Evolutionary conservation across 345 rosid species (phyloP), one percentile per base, ranked within the genome.

Genomic region (Hirschfeldia incana): DNA sequence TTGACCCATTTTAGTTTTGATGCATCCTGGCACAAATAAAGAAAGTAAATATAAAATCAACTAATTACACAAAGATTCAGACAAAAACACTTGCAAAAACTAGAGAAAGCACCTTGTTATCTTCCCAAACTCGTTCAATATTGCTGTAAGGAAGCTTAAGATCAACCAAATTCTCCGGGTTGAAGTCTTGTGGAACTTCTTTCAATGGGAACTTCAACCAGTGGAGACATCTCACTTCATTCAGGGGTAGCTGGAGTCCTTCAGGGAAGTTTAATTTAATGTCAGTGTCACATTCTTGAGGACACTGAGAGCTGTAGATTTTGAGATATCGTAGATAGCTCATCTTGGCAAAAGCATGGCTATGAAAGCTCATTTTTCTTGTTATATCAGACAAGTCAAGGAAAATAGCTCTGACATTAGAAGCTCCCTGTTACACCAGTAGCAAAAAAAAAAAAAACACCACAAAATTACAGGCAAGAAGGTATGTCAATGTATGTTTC

Each of bases 111-210:
- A 85, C 85, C 82, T 80, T 76, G 13, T 17, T 33, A 57, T 36
- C 72, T 1, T 67, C 55, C 85, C 85, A 85, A 6, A 83, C 61
- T 26, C 72, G 72, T 64, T 80, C 62, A 11, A 85, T 55, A 1
- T 58, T 9, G 69, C 87, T 69, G 26, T 59, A 5, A 6, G 13
- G 55, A 32, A 84, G 62, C 57, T 60, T 49, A 15, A 83, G 78
- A 30, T 75, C 76, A 0, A 83, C 77, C 11, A 77, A 39, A 1
- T 83, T 73, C 0, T 32, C 15, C 0, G 75, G 77, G n/a, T 33
- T 17, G 27, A 78, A 78, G 15, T 64, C 78, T 64, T 33, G 51
- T 42, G 88, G 81, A 57, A 83, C 34, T n/a, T 68, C 46, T 26
- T 74, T 67, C 26, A 13, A 13, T 0, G 85, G 84, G 17, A 36